Evolutionary conservation across 257 asterid species (phyloP).

Genomic region (Linaria vulgaris): DNA sequence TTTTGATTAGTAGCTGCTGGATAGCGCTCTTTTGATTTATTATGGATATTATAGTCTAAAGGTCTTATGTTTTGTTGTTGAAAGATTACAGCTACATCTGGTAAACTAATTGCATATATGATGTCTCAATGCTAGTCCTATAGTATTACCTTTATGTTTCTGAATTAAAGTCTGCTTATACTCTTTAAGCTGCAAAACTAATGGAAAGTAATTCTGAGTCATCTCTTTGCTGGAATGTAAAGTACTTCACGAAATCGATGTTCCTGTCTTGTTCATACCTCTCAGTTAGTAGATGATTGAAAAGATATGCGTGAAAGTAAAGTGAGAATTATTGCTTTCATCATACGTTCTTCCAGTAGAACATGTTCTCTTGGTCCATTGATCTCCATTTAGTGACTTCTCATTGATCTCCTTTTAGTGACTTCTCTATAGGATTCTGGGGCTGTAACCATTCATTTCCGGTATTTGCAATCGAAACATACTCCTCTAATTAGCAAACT

Average conservation of each 20-base stretch:
- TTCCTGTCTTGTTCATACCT: background rate
- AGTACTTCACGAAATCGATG: background rate
- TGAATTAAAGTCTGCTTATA: constrained; percentile 11
- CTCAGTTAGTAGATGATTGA: background rate
- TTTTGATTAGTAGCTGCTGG: constrained; percentile 8
- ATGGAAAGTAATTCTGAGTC: background rate
- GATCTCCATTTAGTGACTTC: no score
- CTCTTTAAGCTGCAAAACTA: constrained; percentile 2
- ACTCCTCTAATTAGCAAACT: background rate
- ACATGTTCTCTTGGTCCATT: constrained; percentile 5
- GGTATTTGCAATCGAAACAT: background rate
- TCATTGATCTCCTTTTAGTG: background rate
- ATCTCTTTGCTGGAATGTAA: background rate
- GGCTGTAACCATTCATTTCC: constrained; percentile 6
- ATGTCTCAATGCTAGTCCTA: constrained; percentile 6
- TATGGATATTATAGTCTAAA: constrained; percentile 20
- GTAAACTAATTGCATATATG: constrained; percentile 11
- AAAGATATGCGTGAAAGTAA: background rate
- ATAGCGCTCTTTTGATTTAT: constrained; percentile 12
- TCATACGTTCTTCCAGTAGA: background rate
- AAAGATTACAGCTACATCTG: constrained; percentile 8
- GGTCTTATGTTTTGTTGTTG: constrained; percentile 6
- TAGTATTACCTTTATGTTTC: background rate
- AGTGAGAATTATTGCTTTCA: constrained; percentile 5
- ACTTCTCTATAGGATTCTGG: background rate